Evolutionary conservation across 2,329 filamentous ascomycete species (phyloP), one percentile per base, ranked within the genome.

Genomic region (Trichoderma koningii): DNA sequence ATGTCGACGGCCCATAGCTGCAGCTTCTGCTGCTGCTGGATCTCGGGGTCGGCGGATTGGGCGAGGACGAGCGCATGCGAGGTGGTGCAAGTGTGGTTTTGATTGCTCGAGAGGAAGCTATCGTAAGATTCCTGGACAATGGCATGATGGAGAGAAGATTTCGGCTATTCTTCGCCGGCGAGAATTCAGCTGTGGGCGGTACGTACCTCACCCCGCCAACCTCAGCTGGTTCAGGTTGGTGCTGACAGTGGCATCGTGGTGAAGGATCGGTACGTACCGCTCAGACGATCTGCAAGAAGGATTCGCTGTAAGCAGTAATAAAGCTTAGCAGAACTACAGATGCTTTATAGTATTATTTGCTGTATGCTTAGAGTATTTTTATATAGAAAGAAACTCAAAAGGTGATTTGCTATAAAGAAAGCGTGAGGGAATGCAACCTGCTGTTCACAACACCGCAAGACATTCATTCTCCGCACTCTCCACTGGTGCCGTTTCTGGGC

Each of bases 1-100:
- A 84, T 84, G 66, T 69, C 66, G 73, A 69, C 67, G 62, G 70
- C 70, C 70, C 71, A 76, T 74, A 5, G 44, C 66, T 57, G 67
- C 66, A 44, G 56, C 17, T 26, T 45, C 9, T 3, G 30, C 30
- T 17, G 51, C 45, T 47, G n/a, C 23, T 21, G 41, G 23, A 4
- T 38, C 3, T 38, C 34, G 34, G 12, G 12, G 34, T 30, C 23
- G 42, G 51, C n/a, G 26, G 14, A 41, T 50, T 60, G 28, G 19
- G 41, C 38, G 9, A 63, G 45, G 53, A 7, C 21, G 50, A 14
- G 55, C 44, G 56, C 56, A 65, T 45, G 50, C 53, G 63, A 34
- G 62, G 48, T 34, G 6, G 41, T 56, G 51, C 26, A 28, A 21
- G 51, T 47, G 64, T 50, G 50, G 56, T 48, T 38, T 28, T 42